Evolutionary conservation across 2,329 filamentous ascomycete species (phyloP), one percentile per base, ranked within the genome.

Genomic region (Colletotrichum spaethianum): DNA sequence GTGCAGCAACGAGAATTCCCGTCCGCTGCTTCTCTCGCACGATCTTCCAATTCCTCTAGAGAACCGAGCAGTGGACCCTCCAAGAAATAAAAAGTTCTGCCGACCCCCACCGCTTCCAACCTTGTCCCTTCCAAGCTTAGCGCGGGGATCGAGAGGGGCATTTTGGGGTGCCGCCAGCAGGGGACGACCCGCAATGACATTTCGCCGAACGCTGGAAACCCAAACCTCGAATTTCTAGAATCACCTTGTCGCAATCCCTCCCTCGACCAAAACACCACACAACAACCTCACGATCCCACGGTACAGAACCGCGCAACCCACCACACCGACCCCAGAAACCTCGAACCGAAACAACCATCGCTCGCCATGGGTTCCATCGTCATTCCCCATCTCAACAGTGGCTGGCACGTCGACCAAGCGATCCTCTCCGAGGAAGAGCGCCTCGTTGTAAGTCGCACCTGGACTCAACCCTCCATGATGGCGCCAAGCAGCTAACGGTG

Each of bases 341-440:
- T 23, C 28, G 26, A 44, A 9, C 33, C 14, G 12, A 23, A 8
- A 53, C 63, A 46, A 12, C 18, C 18, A 11, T 23, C 36, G 63
- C 23, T 50, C 60, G 74, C 28, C 74, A 90, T 90, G 88, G 94
- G 95, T 78, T 98, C 95, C 78, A 93, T 98, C 74, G 93, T 97
- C 61, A 91, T 99, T 64, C 96, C 96, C 56, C 96, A 98, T 83
- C 89, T 99, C 57, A 90, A 90, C 77, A 95, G 93, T 52, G 96
- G 94, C 82, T 99, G 96, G 96, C 96, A 99, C 83, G 96, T 99
- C 79, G 72, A 75, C 48, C 73, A 75, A 46, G 72, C 73, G 28
- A 63, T 72, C 26, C 72, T 80, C 70, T 89, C 88, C 53, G 95
- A 98, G 84, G 94, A 98, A 80, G 96, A 98, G 80, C 93, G 96